Evolutionary conservation across 2,329 filamentous ascomycete species (phyloP).

Genomic region (Epichloe coenophiala): DNA sequence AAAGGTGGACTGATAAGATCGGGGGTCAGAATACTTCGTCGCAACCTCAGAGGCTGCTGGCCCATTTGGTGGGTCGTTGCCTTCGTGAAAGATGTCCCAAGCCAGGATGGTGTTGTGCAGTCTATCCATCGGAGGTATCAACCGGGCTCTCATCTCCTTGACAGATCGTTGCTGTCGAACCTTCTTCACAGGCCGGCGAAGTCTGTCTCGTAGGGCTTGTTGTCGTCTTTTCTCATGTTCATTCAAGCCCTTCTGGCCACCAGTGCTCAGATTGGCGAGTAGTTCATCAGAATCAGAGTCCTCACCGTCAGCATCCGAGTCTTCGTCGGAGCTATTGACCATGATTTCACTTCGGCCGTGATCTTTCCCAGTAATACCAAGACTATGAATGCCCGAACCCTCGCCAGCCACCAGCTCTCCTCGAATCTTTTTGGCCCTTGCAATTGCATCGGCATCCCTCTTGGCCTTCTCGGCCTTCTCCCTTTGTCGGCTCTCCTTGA

Average conservation of each 20-base stretch:
- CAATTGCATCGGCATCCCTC: slow-evolving; percentile 58
- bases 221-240: slow-evolving; percentile 32
- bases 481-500: slow-evolving; percentile 60
- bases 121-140: slow-evolving; percentile 76
- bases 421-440: slow-evolving; percentile 42
- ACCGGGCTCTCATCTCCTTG: slow-evolving; percentile 86
- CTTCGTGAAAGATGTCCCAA: slow-evolving; percentile 90
- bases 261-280: slow-evolving; percentile 33
- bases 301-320: slow-evolving; percentile 53
- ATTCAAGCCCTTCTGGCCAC: slow-evolving; percentile 33
- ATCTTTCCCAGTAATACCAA: slow-evolving; percentile 65
- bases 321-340: slow-evolving; percentile 71
- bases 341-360: slow-evolving; percentile 79
- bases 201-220: slow-evolving; percentile 38
- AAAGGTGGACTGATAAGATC: slow-evolving; percentile 78
- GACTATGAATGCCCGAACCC: slow-evolving; percentile 61
- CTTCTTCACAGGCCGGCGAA: slow-evolving; percentile 70
- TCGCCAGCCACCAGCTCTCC: slow-evolving; percentile 42
- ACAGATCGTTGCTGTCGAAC: slow-evolving; percentile 64
- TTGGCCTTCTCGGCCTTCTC: slow-evolving; percentile 64
- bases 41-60: slow-evolving; percentile 64
- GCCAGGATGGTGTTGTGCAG: slow-evolving; percentile 76
- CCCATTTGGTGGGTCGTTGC: slow-evolving; percentile 70
- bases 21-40: slow-evolving; percentile 61
- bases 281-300: slow-evolving; percentile 37